Base-by-base conservation (phyloP, 345 rosid species). In the Excoecaria agallocha region DNA sequence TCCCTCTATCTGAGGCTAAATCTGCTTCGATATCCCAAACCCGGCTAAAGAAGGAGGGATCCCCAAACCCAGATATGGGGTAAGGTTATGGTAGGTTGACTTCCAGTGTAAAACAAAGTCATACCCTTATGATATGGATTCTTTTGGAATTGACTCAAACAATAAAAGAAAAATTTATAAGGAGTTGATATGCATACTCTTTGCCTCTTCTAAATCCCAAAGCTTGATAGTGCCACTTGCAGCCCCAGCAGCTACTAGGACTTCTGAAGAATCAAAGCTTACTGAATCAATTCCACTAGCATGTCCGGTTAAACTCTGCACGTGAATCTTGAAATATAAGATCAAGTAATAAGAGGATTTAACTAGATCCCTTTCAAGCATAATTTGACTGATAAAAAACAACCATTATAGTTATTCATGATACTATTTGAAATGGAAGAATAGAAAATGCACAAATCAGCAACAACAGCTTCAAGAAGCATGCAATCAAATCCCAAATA, bases 151-250 rank as follows among this genome's bases (percentile, higher is more conserved):
- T 19, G 0, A 22, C 9, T 64, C 12, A 63, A 16, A 13, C 22
- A 67, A 9, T 55, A 17, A 64, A 62, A 65, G 39, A 59, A 46
- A 22, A 13, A 51, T 55, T n/a, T 12, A 61, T 67, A 58, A 20
- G 37, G 4, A 79, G 76, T 61, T 65, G 25, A 73, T n/a, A 75
- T 77, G 71, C 93, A 80, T 90, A 95, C 99, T 86, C 79, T 95
- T 95, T 73, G 97, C 99, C 89, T 95, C 99, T 73, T 93, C 94
- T 75, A 95, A 85, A 87, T 95, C 94, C 99, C 99, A 95, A 78
- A 95, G 93, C 87, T 95, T 95, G 74, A 95, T 87, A 0, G 97
- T 91, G 71, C 99, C 99, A 84, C 93, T 95, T 66, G 99, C 94
- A 69, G 99, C 97, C 75, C 99, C 99, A 38, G 99, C 99, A 70